Conservation (phyloP, 257 asterid genomes). For the Solanum commersonii region DNA sequence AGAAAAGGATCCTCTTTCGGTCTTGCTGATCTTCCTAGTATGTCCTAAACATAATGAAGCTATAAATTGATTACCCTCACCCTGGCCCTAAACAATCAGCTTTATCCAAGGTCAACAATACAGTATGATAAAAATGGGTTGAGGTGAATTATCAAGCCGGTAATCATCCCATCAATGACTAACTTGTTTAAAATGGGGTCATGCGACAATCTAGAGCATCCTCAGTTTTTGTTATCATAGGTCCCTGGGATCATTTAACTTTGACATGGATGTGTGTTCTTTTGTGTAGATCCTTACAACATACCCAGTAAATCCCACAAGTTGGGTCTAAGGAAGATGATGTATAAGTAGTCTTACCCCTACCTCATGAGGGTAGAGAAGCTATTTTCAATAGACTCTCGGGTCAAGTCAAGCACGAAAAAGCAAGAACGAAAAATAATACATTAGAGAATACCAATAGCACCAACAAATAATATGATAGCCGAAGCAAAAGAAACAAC, state of each 20-base stretch:
- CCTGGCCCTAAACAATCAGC: neutral
- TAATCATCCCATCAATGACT: neutral
- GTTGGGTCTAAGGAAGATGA: neutral
- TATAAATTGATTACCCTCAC: neutral
- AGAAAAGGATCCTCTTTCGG: neutral
- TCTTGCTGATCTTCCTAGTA: neutral
- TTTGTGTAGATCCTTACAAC: neutral
- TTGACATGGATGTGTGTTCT: neutral
- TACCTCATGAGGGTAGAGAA: neutral
- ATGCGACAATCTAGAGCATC: neutral
- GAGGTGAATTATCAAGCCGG: neutral
- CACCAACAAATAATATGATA: neutral
- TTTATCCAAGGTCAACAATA: neutral
- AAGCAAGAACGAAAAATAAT: neutral
- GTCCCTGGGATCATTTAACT: neutral
- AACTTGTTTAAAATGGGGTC: neutral
- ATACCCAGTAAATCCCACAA: neutral
- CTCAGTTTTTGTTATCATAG: neutral
- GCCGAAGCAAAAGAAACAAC: neutral
- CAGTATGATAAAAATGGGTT: neutral
- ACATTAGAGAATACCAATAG: neutral
- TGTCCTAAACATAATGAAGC: neutral
- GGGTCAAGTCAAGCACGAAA: neutral
- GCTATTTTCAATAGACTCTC: neutral
- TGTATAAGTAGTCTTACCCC: neutral